Evolutionary conservation across 257 asterid genomes (phyloP), one percentile per base, ranked within the genome.

Genomic region (Solanum acaule): DNA sequence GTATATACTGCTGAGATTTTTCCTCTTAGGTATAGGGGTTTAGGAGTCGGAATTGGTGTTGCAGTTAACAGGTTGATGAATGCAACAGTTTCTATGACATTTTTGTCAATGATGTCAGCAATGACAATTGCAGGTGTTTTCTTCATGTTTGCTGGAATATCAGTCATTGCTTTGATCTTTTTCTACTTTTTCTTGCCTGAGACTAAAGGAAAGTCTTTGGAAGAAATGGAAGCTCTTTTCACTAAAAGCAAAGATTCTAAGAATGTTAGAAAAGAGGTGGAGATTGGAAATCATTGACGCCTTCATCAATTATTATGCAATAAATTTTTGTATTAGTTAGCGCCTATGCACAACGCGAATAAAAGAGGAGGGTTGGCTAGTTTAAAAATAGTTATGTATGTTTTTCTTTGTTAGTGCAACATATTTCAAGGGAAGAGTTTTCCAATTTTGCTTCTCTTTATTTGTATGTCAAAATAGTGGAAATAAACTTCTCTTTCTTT

Each of bases 11-110:
- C 40, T 37, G 40, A 37, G 40, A 37, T 37, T 37, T 37, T 37
- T 37, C 40, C 40, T 37, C 40, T 37, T 37, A 37, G 86, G 90
- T 87, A 92, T 31, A 90, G 97, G 92, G 96, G 97, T 3, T 94
- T 93, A 25, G 98, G 98, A 40, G 94, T 92, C 1, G 91, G 95
- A 34, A 77, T 95, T 15, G 90, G 95, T 20, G 98, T 95, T 71
- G 98, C 92, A 6, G 93, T 95, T 25, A 95, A 95, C 83, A 90
- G 98, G 89, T 82, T 93, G 89, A 95, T 91, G 94, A 95, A 95
- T 27, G 98, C 97, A 1, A 93, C 96, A 0, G 93, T 95, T 33
- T 94, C 96, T 1, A 93, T 95, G 98, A 34, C 93, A 12, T 95
- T 95, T 67, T 65, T 94, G 85, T 92, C 97, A 10, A 73, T 95